phyloP scores from a whole-genome alignment of 768 basidiomycete species.

The Calvatia gigantea region DNA sequence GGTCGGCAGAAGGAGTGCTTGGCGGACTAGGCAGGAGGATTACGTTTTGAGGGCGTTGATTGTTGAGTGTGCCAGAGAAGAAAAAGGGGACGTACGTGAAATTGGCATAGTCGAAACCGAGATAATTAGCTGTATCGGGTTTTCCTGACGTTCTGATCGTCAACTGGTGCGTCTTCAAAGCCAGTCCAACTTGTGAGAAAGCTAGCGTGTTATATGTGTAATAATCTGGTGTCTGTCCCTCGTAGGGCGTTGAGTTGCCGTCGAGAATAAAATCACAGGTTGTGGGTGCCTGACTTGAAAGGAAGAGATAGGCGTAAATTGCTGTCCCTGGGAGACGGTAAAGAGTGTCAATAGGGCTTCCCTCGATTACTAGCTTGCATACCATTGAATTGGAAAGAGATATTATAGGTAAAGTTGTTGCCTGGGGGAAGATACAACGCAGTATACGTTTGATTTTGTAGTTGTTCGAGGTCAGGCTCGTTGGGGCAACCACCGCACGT shows the following conservation, averaged over 20 bases:
- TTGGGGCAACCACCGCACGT: constrained; percentile 22
- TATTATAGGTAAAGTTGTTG: background rate
- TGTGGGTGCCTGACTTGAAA: constrained; percentile 28
- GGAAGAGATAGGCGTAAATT: constrained; percentile 35
- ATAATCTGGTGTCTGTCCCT: background rate
- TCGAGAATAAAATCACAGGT: constrained; percentile 22
- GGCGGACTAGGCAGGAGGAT: background rate
- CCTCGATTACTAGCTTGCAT: no score
- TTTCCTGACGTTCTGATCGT: constrained; percentile 1
- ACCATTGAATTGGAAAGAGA: constrained; percentile 4
- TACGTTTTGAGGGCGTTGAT: background rate
- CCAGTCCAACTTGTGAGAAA: constrained; percentile 15
- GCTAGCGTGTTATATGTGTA: constrained; percentile 21
- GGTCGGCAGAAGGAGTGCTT: background rate
- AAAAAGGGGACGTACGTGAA: constrained; percentile 9
- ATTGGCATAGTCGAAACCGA: constrained; percentile 16
- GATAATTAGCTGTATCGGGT: constrained; percentile 6
- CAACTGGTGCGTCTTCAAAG: constrained; percentile 2
- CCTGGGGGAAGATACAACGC: constrained; percentile 13
- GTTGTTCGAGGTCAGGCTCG: constrained; percentile 17
- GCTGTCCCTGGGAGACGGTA: constrained; percentile 25
- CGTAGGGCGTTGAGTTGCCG: background rate
- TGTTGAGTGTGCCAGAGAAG: background rate
- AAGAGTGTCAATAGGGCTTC: no score
- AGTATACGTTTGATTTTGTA: constrained; percentile 27